phyloP scores from a whole-genome alignment of 2,329 filamentous ascomycete genomes.

The Neonectria sp. region DNA sequence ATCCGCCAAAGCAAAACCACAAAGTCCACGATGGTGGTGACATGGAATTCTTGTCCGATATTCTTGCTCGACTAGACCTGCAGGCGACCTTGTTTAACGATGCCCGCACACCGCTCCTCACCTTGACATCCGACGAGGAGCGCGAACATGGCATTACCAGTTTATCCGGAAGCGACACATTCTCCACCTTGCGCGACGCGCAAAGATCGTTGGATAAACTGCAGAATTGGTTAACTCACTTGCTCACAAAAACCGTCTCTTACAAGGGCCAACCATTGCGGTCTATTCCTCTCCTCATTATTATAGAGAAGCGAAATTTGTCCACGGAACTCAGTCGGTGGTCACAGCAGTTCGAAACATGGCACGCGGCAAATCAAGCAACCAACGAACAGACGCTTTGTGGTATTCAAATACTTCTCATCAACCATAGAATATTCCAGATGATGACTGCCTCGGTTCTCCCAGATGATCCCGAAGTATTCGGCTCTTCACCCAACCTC shows the following conservation, averaged over 20 bases:
- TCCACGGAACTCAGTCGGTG: constrained; percentile 11
- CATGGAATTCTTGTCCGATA: constrained; percentile 3
- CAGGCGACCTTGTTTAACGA: constrained; percentile 40
- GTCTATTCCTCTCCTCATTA: background rate
- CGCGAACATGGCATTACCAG: too few relatives aligned
- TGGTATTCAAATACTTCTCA: constrained; percentile 13
- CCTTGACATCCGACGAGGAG: background rate
- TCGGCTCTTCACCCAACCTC: constrained; percentile 26
- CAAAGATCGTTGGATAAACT: constrained; percentile 29
- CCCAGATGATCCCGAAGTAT: constrained; percentile 16
- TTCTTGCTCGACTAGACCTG: constrained; percentile 33
- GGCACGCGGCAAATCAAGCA: background rate
- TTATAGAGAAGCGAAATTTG: constrained; percentile 22
- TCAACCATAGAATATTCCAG: constrained; percentile 25
- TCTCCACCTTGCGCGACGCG: constrained; percentile 8
- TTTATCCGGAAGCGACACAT: background rate
- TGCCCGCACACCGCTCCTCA: constrained; percentile 27
- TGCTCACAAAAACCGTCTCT: constrained; percentile 17
- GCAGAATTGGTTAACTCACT: constrained; percentile 33
- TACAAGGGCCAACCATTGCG: background rate
- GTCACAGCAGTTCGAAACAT: constrained; percentile 1
- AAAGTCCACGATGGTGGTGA: constrained; percentile 1
- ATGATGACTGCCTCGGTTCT: constrained; percentile 35
- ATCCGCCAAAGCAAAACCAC: background rate
- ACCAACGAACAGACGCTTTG: background rate